phyloP scores from a whole-genome alignment of 2,329 filamentous ascomycete genomes.

The Saccharata proteae region DNA sequence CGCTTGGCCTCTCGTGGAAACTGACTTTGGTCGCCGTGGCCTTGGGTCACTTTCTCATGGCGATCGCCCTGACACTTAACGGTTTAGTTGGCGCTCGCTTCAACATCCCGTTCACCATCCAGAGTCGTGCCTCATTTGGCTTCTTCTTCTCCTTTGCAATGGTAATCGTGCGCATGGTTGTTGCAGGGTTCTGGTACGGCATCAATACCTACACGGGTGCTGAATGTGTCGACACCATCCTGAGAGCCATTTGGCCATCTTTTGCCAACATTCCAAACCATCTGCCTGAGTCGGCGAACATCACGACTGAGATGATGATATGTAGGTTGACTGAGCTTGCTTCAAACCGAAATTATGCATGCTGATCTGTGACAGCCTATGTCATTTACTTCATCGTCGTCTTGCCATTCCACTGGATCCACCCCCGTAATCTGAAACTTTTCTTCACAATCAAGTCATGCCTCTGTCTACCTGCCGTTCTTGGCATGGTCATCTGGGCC shows the following conservation, averaged over 20 bases:
- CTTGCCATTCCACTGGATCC: slow-evolving; percentile 14
- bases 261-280: slow-evolving; percentile 11
- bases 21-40: slow-evolving; percentile 1
- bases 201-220: slow-evolving; percentile 19
- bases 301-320: slow-evolving; percentile 11
- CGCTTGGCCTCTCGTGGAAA: slow-evolving; percentile 5
- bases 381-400: slow-evolving; percentile 13
- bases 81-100: slow-evolving; percentile 3
- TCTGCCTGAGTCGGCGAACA: slow-evolving; percentile 12
- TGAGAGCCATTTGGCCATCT: slow-evolving; percentile 15
- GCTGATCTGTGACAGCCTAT: no score
- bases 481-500: slow-evolving; percentile 11
- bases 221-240: slow-evolving; percentile 16
- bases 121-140: slow-evolving; percentile 1
- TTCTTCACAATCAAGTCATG: slow-evolving; percentile 14
- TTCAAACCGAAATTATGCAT: no score
- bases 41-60: slow-evolving; percentile 1
- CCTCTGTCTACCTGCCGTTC: slow-evolving; percentile 12
- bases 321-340: no score
- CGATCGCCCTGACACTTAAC: slow-evolving; percentile 2
- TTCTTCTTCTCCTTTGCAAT: slow-evolving; percentile 5
- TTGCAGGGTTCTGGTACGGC: slow-evolving; percentile 25
- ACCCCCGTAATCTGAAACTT: slow-evolving; percentile 11
- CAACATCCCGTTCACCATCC: slow-evolving; percentile 4
- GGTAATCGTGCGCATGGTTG: slow-evolving; percentile 20